Evolutionary conservation across 2,329 filamentous ascomycete genomes (phyloP), one percentile per base, ranked within the genome.

Genomic region (Graphiopsis chlorocephala): DNA sequence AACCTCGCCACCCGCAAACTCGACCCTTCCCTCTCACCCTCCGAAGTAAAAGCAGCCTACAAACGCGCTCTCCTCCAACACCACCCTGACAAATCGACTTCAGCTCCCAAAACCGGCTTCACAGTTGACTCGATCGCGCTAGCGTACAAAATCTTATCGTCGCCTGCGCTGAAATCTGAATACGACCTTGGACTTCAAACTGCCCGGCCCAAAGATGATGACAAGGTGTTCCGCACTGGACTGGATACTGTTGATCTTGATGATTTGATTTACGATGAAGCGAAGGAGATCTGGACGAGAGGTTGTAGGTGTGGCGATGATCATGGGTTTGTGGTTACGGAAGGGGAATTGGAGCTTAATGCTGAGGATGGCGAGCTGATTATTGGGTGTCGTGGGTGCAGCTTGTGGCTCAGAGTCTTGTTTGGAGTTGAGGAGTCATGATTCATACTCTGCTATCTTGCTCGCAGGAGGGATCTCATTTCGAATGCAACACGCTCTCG

Each of bases 361-460:
- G 78, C 76, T 38, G 78, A 79, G 58, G 79, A 81, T 67, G 84
- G 81, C 26, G 86, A 88, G 76, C 78, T 88, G 66, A 76, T 86
- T 53, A 80, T 86, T 20, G 85, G 85, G 2, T 89, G 86, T 77
- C 78, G 79, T 64, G 86, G 86, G 38, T 89, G 86, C 75, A 88
- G 86, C 79, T 78, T 89, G 65, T 88, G 84, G 83, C 78, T 88
- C 66, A 84, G 84, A 73, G 81, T 89, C 52, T 75, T 84, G 68
- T 89, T 88, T 78, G 84, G 81, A 25, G 80, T 84, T 55, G 81
- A 81, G 64, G 81, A 78, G 71, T 58, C 20, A 48, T 26, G 33
- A 33, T 35, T 10, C 23, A 17, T 10, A 20, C n/a, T 20, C n/a
- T 45, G 38, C n/a, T 45, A 45, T 45, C 38, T 12, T 20, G 38